Base-by-base conservation (phyloP, 495 filamentous ascomycete species). In the Emericellopsis terricola region DNA sequence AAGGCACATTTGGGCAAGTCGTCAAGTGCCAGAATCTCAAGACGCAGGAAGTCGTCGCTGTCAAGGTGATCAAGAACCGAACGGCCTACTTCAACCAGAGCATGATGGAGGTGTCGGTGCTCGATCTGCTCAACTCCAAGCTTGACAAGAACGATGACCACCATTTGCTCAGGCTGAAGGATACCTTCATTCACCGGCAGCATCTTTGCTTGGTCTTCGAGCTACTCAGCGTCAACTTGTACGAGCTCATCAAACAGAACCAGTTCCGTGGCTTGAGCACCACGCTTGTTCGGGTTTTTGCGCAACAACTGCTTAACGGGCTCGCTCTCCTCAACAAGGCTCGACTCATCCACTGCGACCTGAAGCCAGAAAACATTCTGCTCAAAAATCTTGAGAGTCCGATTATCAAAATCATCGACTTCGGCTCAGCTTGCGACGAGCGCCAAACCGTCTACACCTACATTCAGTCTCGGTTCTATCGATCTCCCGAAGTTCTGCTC, bases 341-440 rank as follows among this genome's bases (percentile, higher is more conserved):
- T 26, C 78, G 87, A 40, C 52, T 99, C 45, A 99, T 99, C 47
- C 91, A 99, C 55, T 99, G 91, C 52, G 91, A 99, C 61, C 56
- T 99, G 49, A 99, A 99, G 48, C 91, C 91, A 1, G 91, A 99
- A 53, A 99, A 99, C 48, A 99, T 99, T 38, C 58, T 99, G 8
- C 59, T 99, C 24, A 99, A 99, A 53, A 99, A 99, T 53, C 72
- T 99, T 36, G 91, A 99, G 57, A 94, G 87, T 45, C 91, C 91
- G 2, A 96, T 99, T 37, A 99, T 99, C 71, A 99, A 99, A 53
- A 94, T 99, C 48, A 99, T 99, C 47, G 91, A 99, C 62, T 99
- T 99, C 46, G 91, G 91, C 16, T 99, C 91, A 21, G 91, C 91
- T 1, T 99, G 91, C 51, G 91, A 99, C 49, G 91, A 99, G 54